Evolutionary conservation across 306 rosid genomes (phyloP), one percentile per base, ranked within the genome.

Genomic region (Lathyrus oleraceus): DNA sequence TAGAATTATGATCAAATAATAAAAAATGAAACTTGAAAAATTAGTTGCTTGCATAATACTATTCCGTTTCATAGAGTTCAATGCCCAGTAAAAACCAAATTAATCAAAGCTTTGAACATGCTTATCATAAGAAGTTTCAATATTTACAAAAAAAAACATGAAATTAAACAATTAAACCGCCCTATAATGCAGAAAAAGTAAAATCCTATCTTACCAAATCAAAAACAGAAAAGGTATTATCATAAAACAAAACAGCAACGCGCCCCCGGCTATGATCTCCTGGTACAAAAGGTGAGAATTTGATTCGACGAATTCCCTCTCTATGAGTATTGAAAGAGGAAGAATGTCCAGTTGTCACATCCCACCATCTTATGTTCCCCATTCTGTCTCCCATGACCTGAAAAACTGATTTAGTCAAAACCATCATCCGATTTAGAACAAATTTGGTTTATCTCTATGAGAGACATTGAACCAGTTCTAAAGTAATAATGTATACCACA

Each of bases 321-420:
- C 88, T 91, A 68, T 87, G 97, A 70, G 99, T 94, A 76, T 78
- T 84, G 87, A 94, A 94, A 61, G 99, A 91, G 65, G 99, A 94
- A 69, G 97, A 94, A 51, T 94, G 81, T 65, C 99, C 99, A 71
- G 91, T 91, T 48, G 81, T 83, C 74, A 94, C 96, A 80, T 94
- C 99, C 99, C 99, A 94, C 99, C 99, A 94, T 73, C 97, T 86
- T 65, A 94, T 87, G 72, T 83, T 87, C 58, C 99, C 99, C 2
- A 84, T 83, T 81, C 95, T 85, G 82, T 94, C 99, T 65, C 99
- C 99, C 99, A 94, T 94, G 74, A 94, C 99, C 99, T 94, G 83
- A 81, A 81, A 80, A 47, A 73, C 69, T 63, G 77, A 76, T 63
- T 65, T 52, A 59, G 81, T 83, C 77, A 79, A 74, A 79, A 72